These are phyloP conservation scores for Fusarium sp. DNA, from an alignment of 2,329 filamentous ascomycete species.

Conservation along the genomic window DNA sequence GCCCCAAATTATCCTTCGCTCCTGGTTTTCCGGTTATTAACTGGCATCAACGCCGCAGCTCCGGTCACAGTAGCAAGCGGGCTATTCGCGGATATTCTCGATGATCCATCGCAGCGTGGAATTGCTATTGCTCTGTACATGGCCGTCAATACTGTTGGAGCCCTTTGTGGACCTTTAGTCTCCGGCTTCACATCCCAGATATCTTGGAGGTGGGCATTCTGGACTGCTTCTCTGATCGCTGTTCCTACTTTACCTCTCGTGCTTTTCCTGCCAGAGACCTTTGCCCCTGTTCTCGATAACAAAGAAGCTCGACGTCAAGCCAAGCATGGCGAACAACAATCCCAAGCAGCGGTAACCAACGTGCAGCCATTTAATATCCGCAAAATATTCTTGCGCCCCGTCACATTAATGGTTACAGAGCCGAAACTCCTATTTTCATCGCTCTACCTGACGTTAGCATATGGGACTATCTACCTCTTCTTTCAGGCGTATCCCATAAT, in stretches of 20 bases:
- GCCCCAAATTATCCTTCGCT: background rate
- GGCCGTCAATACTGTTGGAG: background rate
- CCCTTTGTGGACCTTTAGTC: background rate
- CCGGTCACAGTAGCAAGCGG: background rate
- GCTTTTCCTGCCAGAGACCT: background rate
- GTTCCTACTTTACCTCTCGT: background rate
- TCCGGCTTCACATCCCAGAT: background rate
- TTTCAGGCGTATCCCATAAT: background rate
- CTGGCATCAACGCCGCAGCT: background rate
- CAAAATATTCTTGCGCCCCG: background rate
- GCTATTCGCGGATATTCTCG: background rate
- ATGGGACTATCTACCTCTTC: background rate
- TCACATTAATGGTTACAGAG: background rate
- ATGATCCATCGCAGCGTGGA: background rate
- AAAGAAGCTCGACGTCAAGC: background rate
- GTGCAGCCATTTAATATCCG: background rate
- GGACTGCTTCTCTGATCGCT: background rate
- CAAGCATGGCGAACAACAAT: background rate
- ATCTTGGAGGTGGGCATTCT: background rate
- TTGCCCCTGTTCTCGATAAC: background rate
- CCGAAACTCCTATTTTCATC: background rate
- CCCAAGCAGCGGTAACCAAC: background rate
- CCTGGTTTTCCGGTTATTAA: background rate
- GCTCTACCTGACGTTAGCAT: background rate
- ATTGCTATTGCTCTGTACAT: background rate